Evolutionary conservation across 192 early-diverging fungal species (phyloP).

Genomic region (Mortierella antarctica): DNA sequence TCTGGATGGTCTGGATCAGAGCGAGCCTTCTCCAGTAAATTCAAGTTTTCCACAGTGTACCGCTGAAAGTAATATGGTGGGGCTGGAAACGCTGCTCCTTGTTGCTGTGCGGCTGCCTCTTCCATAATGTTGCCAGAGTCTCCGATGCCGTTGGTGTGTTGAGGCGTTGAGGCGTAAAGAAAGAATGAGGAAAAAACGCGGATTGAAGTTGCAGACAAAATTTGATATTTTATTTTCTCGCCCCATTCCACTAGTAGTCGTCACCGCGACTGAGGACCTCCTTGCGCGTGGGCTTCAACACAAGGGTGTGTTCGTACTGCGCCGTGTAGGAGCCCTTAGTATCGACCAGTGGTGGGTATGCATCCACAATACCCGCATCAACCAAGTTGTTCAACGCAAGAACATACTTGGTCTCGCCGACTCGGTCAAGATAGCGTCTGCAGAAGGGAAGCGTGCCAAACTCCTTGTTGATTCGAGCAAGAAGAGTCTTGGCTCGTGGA

Average conservation of each 20-base stretch:
- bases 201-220: background rate
- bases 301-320: slow-evolving; percentile 96
- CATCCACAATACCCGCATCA: slow-evolving; percentile 82
- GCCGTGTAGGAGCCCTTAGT: slow-evolving; percentile 91
- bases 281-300: slow-evolving; percentile 90
- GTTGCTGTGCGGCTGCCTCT: slow-evolving; percentile 39
- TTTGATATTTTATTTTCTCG: background rate
- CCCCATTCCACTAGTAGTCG: slow-evolving; percentile 42
- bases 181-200: background rate
- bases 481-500: slow-evolving; percentile 76
- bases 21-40: slow-evolving; percentile 32
- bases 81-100: slow-evolving; percentile 67
- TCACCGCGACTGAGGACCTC: slow-evolving; percentile 69
- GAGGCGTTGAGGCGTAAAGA: background rate
- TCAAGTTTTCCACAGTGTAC: slow-evolving; percentile 73
- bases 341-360: slow-evolving; percentile 92
- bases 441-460: slow-evolving; percentile 97
- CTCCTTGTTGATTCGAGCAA: slow-evolving; percentile 86
- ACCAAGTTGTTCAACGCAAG: slow-evolving; percentile 88
- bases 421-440: slow-evolving; percentile 92
- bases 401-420: slow-evolving; percentile 92
- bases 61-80: slow-evolving; percentile 75
- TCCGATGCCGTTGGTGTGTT: background rate
- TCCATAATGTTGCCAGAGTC: slow-evolving; percentile 19
- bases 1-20: slow-evolving; percentile 34